Evolutionary conservation across 108 stramenopile genomes (phyloP), one percentile per base, ranked within the genome.

Genomic region (Cyclotella kingstonii): DNA sequence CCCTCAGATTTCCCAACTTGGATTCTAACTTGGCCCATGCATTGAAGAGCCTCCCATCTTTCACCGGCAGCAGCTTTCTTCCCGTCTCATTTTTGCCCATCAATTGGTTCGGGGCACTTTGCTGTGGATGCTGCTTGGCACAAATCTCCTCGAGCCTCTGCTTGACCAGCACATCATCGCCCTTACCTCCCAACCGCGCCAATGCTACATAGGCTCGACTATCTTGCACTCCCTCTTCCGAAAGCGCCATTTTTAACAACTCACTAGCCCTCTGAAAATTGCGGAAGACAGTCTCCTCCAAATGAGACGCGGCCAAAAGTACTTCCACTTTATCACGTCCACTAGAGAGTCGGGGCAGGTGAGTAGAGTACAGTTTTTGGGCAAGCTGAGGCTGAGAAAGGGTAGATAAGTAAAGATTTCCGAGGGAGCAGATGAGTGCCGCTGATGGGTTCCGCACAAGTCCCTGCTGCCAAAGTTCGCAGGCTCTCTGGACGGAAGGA

Each of bases 1-100:
- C 69, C 15, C 38, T 11, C 30, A 80, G 73, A 21, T 65, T 66
- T n/a, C 73, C 68, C 8, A 47, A 42, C 57, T 85, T 84, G 5
- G 84, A 83, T 80, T 92, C 87, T 19, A 89, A 30, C 14, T 80
- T 78, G 22, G 90, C 90, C 80, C 80, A 80, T 19, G 90, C 85
- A 79, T 92, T 92, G 73, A 84, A 92, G 1, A 89, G 63, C 9
- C 90, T 67, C 0, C 90, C 90, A 76, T 87, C 90, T 4, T 78
- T 66, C 17, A 77, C 63, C n/a, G 54, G 58, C 34, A 61, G 56
- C 35, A 58, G 34, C 31, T 5, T 45, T 39, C 9, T 30, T 29
- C 51, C 60, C 9, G 38, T 36, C n/a, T 40, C 68, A n/a, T n/a
- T n/a, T n/a, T n/a, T n/a, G n/a, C n/a, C n/a, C n/a, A n/a, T 26